These are phyloP conservation scores for Aristolochia contorta DNA, from an alignment of 164 flowering plant genomes.

Conservation along the genomic window DNA sequence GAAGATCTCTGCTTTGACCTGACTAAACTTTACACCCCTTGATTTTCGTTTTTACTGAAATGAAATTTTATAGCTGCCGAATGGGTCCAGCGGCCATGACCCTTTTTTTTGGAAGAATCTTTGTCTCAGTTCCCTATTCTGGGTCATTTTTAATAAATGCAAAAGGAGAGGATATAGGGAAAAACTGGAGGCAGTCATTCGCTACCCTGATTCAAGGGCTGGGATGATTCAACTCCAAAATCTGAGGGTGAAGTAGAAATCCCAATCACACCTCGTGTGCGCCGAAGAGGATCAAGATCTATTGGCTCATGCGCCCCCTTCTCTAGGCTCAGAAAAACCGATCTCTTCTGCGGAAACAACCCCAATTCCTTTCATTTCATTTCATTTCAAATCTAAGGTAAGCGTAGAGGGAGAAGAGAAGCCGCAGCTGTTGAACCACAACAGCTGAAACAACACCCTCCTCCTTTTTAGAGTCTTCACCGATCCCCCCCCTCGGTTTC, in stretches of 20 bases:
- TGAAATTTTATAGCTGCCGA: too few species aligned
- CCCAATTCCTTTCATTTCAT: too few species aligned
- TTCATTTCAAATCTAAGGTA: too few species aligned
- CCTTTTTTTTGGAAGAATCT: too few species aligned
- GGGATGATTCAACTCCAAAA: constrained; percentile 7
- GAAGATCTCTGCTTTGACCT: too few species aligned
- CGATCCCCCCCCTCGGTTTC: not conserved
- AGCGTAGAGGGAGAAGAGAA: not conserved
- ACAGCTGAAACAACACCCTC: not conserved
- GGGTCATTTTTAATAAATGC: too few species aligned
- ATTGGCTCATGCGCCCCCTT: too few species aligned
- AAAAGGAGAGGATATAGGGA: not conserved
- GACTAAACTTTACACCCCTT: too few species aligned
- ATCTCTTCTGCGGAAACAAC: not conserved
- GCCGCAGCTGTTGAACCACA: not conserved
- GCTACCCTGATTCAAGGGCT: constrained; percentile 30
- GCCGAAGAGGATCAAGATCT: constrained; percentile 3
- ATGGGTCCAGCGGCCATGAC: too few species aligned
- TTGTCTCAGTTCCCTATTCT: too few species aligned
- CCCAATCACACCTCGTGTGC: constrained; percentile 1
- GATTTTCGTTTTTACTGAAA: too few species aligned
- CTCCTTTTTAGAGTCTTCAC: constrained; percentile 1
- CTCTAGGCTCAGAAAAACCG: too few species aligned
- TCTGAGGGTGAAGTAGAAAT: constrained; percentile 5
- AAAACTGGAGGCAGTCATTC: constrained; percentile 23